Base-by-base conservation (phyloP, 2,329 filamentous ascomycete genomes). In the Endoconidiophora laricicola region DNA sequence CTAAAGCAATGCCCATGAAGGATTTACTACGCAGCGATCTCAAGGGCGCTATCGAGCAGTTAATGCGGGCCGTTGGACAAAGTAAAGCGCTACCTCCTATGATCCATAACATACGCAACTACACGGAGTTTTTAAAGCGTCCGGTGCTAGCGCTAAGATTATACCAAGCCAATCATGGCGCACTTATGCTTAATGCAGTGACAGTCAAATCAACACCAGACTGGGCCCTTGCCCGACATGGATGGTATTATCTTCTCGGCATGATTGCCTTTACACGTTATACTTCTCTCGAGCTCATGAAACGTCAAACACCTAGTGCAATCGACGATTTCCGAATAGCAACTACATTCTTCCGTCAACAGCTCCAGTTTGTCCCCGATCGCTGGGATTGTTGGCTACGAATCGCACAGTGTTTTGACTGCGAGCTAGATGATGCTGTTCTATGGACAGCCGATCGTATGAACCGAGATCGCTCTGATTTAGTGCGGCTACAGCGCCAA, bases 381-480 rank as follows among this genome's bases (percentile, higher is more conserved):
- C 78, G 80, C 50, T 94, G 87, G 87, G 84, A 94, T 61, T 83
- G 84, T 0, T 94, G 87, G 87, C 91, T 90, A 62, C 77, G 86
- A 10, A 73, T 94, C 22, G 87, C 82, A 0, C 86, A 94, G 62
- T 86, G 83, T 45, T 88, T 86, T 58, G 87, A 94, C 62, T 82
- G 85, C 46, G 86, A 93, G 58, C 69, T 94, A 12, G 87, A 94
- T 55, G 87, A 94, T 62, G 78, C 81, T 5, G 83, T 93, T 4
- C 76, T 88, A 4, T 94, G 87, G 87, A 83, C 81, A 18, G 84
- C 86, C 1, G 86, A 94, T 57, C 94, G 93, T 63, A 81, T 94
- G 65, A 94, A 94, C 64, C 90, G 83, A 60, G 81, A 83, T 58
- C 79, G 83, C 50, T 67, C 69, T 3, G 86, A 93, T 52, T 65